Evolutionary conservation across 2,329 filamentous ascomycete species (phyloP).

Genomic region (Ophiosphaerella narmari): DNA sequence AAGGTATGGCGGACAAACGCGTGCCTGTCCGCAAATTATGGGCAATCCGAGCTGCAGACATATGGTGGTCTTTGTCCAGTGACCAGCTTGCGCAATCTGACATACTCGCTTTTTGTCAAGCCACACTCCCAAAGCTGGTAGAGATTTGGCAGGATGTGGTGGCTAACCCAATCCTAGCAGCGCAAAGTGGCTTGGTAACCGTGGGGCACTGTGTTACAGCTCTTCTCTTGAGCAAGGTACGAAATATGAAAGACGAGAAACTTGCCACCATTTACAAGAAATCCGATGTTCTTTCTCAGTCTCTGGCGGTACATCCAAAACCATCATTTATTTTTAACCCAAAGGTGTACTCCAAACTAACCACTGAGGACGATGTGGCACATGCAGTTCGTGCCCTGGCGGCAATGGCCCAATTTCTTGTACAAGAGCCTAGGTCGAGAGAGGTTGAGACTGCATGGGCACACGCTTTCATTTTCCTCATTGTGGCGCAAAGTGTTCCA

Average conservation of each 20-base stretch:
- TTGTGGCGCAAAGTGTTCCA: conserved; percentile 66
- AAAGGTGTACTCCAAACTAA: conserved; percentile 81
- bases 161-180: conserved; percentile 76
- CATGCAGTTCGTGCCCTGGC: conserved; percentile 77
- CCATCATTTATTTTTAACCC: conserved; percentile 85
- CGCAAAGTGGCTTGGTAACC: conserved; percentile 81
- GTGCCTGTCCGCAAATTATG: conserved; percentile 76
- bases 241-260: conserved; percentile 60
- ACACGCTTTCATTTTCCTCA: conserved; percentile 79
- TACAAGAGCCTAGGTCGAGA: conserved; percentile 49
- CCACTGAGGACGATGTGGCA: conserved; percentile 71
- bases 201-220: conserved; percentile 76
- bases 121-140: conserved; percentile 61
- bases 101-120: conserved; percentile 53
- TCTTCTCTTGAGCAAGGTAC: conserved; percentile 61
- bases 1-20: conserved; percentile 87
- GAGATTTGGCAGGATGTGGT: conserved; percentile 78
- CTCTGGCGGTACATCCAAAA: conserved; percentile 74
- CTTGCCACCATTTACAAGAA: conserved; percentile 64
- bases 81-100: conserved; percentile 55
- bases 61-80: conserved; percentile 65
- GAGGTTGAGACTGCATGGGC: conserved; percentile 74
- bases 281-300: conserved; percentile 66
- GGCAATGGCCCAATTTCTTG: conserved; percentile 62
- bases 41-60: conserved; percentile 73